Evolutionary conservation across 169 alveolate species (phyloP).

Genomic region (Amoebophrya sp.): DNA sequence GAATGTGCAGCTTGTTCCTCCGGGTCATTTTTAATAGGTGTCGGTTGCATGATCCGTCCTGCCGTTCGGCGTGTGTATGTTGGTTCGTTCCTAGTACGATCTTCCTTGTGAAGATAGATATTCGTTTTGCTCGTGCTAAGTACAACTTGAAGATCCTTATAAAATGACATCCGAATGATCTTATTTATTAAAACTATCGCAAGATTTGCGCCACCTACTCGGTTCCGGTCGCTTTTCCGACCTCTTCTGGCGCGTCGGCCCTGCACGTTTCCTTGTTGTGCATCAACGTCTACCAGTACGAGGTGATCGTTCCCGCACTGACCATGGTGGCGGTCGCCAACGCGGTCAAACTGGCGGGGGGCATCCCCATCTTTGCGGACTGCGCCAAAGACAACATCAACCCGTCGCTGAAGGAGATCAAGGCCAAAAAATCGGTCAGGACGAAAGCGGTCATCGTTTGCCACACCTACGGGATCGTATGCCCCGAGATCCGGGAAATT

Average conservation of each 20-base stretch:
- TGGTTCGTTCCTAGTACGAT: no score
- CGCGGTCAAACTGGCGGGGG: constrained; percentile 48
- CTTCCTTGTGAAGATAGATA: background rate
- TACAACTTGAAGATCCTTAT: constrained; percentile 27
- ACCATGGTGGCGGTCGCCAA: constrained; percentile 50
- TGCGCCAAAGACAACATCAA: background rate
- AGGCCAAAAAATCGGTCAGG: background rate
- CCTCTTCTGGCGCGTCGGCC: constrained; percentile 47
- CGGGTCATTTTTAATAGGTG: no score
- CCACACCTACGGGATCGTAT: constrained; percentile 43
- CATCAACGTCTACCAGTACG: background rate
- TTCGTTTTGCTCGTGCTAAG: background rate
- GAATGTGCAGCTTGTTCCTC: no score
- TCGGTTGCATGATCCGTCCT: no score
- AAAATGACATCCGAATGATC: background rate
- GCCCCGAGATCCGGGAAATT: background rate
- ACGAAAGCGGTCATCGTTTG: constrained; percentile 49
- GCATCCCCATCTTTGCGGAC: constrained; percentile 44
- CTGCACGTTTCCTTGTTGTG: constrained; percentile 38
- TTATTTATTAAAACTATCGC: background rate
- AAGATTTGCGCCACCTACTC: background rate
- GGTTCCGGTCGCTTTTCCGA: constrained; percentile 30
- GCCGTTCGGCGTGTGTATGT: no score
- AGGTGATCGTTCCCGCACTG: constrained; percentile 41
- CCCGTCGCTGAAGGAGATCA: background rate